Percentiles rank a stretch among this genome's conserved stretches.
Evolutionary conservation across 2,329 filamentous ascomycete genomes (phyloP).

Genomic region (Cercospora sp.): DNA sequence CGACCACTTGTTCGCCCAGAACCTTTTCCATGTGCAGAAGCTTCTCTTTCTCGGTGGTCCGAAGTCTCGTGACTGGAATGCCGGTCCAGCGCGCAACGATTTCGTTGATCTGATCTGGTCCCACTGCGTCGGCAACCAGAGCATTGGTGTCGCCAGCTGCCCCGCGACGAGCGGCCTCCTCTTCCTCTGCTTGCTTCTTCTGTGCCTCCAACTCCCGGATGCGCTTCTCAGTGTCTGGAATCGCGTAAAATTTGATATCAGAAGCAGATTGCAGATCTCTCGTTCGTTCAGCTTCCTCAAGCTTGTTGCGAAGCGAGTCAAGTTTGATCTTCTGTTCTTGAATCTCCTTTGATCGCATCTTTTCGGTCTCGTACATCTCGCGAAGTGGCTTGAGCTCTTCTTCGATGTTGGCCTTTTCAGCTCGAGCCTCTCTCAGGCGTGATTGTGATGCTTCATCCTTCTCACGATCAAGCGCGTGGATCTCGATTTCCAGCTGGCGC

Average conservation of each 20-base stretch:
- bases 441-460: slow-evolving; percentile 89
- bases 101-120: slow-evolving; percentile 97
- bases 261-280: slow-evolving; percentile 84
- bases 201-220: slow-evolving; percentile 81
- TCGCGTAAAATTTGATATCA: slow-evolving; percentile 95
- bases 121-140: slow-evolving; percentile 89
- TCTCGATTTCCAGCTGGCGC: slow-evolving; percentile 93
- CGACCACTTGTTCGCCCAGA: slow-evolving; percentile 80
- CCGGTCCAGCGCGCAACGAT: slow-evolving; percentile 98
- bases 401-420: slow-evolving; percentile 89
- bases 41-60: slow-evolving; percentile 96
- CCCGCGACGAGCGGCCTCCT: slow-evolving; percentile 57
- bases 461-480: slow-evolving; percentile 89
- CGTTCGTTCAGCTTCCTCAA: slow-evolving; percentile 86
- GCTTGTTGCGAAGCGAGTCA: slow-evolving; percentile 84
- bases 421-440: slow-evolving; percentile 77
- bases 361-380: slow-evolving; percentile 94
- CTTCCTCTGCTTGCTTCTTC: slow-evolving; percentile 76
- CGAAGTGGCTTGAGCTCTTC: slow-evolving; percentile 89
- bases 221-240: slow-evolving; percentile 80
- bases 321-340: slow-evolving; percentile 86
- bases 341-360: slow-evolving; percentile 60
- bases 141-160: slow-evolving; percentile 56
- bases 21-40: slow-evolving; percentile 94
- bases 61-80: slow-evolving; percentile 90